Evolutionary conservation across 2,329 filamentous ascomycete genomes (phyloP), one percentile per base, ranked within the genome.

Genomic region (Fusarium irregulare): DNA sequence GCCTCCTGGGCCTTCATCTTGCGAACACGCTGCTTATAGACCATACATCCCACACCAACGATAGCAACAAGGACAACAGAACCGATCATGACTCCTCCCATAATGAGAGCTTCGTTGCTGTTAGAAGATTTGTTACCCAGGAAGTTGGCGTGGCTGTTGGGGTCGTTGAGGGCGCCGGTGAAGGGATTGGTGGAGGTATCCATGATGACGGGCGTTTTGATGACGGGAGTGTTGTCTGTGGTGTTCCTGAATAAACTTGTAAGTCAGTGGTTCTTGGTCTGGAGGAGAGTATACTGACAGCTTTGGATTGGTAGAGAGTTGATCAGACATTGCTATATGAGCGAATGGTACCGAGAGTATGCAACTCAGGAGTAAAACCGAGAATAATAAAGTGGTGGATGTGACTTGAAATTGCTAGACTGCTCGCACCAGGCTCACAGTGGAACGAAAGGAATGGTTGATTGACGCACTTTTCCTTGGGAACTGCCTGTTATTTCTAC

Each of bases 171-270:
- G 7, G 32, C n/a, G n/a, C 47, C 45, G 32, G 37, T 44, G 32
- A 68, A 61, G 12, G 53, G 63, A 4, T 51, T 41, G 20, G 60
- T 41, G 10, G 46, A 49, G 7, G 25, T 27, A n/a, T 72, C 70
- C 70, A 72, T 72, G 48, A 42, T 72, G 51, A 28, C 42, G 23
- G 27, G 11, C 41, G 25, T 23, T 50, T 16, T 53, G 20, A 32
- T 23, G 27, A 18, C 16, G 28, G 25, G 16, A 25, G 46, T 25
- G 21, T 20, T 37, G n/a, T 56, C 18, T 18, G 41, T 23, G 11
- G 11, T 30, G n/a, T 32, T 58, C 12, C 56, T 50, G 5, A n/a
- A 40, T 6, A 32, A 13, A 6, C 2, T 28, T 34, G 37, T 63
- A 7, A 70, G 60, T 55, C 6, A 63, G 56, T 53, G 14, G n/a